Evolutionary conservation across 441 rosid species (phyloP), one percentile per base, ranked within the genome.

Genomic region (Dalechampia spathulata): DNA sequence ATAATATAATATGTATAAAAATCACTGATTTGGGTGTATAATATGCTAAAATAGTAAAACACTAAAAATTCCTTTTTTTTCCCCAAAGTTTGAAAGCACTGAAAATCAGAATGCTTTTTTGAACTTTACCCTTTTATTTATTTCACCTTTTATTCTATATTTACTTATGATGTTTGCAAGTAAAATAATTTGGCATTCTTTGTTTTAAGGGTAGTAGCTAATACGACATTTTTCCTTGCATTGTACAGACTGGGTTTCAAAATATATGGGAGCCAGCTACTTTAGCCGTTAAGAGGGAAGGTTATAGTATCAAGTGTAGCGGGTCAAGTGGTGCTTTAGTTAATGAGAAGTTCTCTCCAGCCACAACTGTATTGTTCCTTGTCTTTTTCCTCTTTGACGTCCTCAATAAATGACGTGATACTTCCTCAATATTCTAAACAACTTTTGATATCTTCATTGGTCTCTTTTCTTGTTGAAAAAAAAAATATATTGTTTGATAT

Each of bases 241-340:
- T 75, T 47, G 72, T 72, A 45, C 83, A 94, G 99, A 67, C 77
- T 49, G 76, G 83, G 63, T 84, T 67, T 75, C 72, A 73, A 79
- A 90, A 70, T 75, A 80, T 90, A 65, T 86, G 97, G 95, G 99
- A 94, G 73, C 85, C 80, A 2, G 96, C 89, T 64, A 90, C 85
- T 5, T 70, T 94, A 80, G 74, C 87, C 49, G 63, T 94, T 25
- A 94, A 90, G 76, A 83, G 79, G 72, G 96, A 85, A 41, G 83
- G 96, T 50, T 94, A 76, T 74, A 86, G 72, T 65, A 85, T 94
- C 69, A 94, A 86, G 72, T 72, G 82, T 46, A 72, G 49, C 41
- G 77, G 78, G 14, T 52, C 86, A 22, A 77, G 74, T 57, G 92
- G 83, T 54, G 68, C 52, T 63, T 75, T 75, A 58, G 74, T 80